Evolutionary conservation across 2,329 filamentous ascomycete species (phyloP).

Genomic region (Alternaria arbusti): DNA sequence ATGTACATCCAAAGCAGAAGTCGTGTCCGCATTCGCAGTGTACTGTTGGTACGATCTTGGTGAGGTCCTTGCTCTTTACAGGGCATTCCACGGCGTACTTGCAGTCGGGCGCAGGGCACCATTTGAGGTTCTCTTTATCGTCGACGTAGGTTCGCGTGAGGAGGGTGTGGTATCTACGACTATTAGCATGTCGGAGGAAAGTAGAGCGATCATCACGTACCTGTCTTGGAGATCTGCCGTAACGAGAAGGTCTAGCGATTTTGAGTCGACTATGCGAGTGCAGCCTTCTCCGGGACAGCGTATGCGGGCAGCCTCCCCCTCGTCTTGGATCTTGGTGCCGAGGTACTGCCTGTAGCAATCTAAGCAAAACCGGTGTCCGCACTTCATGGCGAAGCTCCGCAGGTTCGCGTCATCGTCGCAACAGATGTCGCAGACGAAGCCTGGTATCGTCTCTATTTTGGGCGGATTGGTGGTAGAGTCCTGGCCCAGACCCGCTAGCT

Average conservation of each 20-base stretch:
- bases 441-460: slow-evolving; percentile 72
- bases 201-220: slow-evolving; percentile 42
- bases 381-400: slow-evolving; percentile 91
- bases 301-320: slow-evolving; percentile 93
- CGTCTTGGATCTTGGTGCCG: slow-evolving; percentile 89
- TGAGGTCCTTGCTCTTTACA: slow-evolving; percentile 86
- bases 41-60: slow-evolving; percentile 86
- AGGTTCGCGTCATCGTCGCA: slow-evolving; percentile 83
- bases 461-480: slow-evolving; percentile 56
- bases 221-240: slow-evolving; percentile 62
- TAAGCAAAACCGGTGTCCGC: slow-evolving; percentile 90
- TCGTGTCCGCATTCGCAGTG: slow-evolving; percentile 81
- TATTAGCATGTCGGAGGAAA: slow-evolving; percentile 13
- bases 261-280: slow-evolving; percentile 88
- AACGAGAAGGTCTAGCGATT: slow-evolving; percentile 80
- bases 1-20: slow-evolving; percentile 94
- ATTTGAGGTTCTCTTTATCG: slow-evolving; percentile 93
- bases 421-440: slow-evolving; percentile 93
- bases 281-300: slow-evolving; percentile 90
- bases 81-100: slow-evolving; percentile 88
- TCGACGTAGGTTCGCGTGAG: slow-evolving; percentile 96
- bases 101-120: slow-evolving; percentile 98
- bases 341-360: slow-evolving; percentile 93
- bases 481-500: slow-evolving; percentile 80
- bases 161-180: slow-evolving; percentile 77